Conservation (phyloP, 1,139 yeast genomes). For the Zygosaccharomyces pseudobailii region DNA sequence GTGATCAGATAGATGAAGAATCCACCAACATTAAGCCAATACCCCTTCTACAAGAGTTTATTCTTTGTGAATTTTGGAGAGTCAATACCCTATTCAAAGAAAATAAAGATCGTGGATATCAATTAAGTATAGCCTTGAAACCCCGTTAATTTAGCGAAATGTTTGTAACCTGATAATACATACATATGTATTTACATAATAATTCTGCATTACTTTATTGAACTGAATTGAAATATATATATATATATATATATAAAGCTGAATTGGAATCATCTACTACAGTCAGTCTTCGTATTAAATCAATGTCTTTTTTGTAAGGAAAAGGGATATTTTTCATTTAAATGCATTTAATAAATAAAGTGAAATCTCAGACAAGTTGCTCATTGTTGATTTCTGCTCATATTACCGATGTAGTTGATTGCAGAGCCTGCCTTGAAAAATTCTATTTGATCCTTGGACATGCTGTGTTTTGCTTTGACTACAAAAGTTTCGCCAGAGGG, state of each 20-base stretch:
- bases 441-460: conserved; percentile 93
- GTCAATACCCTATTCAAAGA: conserved; percentile 54
- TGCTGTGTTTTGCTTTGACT: conserved; percentile 81
- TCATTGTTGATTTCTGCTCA: conserved; percentile 32
- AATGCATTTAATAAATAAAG: conserved; percentile 3
- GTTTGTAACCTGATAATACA: no score
- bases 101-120: conserved; percentile 69
- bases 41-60: conserved; percentile 50
- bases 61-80: conserved; percentile 65
- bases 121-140: conserved; percentile 49
- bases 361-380: background rate
- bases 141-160: conserved; percentile 11
- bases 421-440: conserved; percentile 98
- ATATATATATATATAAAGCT: no score
- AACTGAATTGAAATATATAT: no score
- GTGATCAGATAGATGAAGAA: conserved; percentile 27
- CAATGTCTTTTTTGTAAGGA: background rate
- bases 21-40: conserved; percentile 29
- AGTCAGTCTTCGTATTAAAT: no score
- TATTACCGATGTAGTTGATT: conserved; percentile 81
- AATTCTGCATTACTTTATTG: background rate
- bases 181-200: background rate
- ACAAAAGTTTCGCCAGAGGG: conserved; percentile 65
- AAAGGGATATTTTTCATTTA: background rate
- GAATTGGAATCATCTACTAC: background rate